Evolutionary conservation across 148 eudicot species (phyloP).

Genomic region (Rhododendron simsii): DNA sequence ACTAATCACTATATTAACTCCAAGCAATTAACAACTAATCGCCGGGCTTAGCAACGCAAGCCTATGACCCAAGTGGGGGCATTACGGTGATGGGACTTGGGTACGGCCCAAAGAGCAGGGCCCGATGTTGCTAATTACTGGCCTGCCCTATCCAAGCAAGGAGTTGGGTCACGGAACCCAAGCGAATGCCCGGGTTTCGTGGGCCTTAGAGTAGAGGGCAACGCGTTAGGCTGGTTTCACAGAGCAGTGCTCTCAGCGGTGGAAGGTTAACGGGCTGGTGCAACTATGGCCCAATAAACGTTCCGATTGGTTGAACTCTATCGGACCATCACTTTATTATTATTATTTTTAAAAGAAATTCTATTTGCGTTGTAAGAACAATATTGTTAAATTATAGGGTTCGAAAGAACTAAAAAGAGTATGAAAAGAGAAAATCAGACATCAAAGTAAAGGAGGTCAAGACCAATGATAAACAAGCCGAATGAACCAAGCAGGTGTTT

Average conservation of each 20-base stretch:
- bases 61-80: background rate
- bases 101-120: background rate
- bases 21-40: background rate
- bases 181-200: constrained; percentile 3
- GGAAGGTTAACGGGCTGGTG: constrained; percentile 24
- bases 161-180: constrained; percentile 3
- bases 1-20: background rate
- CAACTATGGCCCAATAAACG: background rate
- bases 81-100: background rate
- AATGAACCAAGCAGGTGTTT: too few species aligned
- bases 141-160: constrained; percentile 24
- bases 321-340: background rate
- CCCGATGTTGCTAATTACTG: background rate
- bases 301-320: background rate
- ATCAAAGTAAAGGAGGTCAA: too few species aligned
- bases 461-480: too few species aligned
- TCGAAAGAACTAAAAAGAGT: too few species aligned
- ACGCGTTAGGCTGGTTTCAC: constrained; percentile 32
- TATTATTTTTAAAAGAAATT: background rate
- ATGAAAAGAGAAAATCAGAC: too few species aligned
- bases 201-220: constrained; percentile 22
- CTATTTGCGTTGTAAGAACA: too few species aligned
- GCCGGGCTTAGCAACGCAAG: background rate
- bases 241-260: constrained; percentile 27
- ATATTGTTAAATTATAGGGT: too few species aligned